Conservation (phyloP, 148 eudicot genomes). For the Heliosperma pusillum region DNA sequence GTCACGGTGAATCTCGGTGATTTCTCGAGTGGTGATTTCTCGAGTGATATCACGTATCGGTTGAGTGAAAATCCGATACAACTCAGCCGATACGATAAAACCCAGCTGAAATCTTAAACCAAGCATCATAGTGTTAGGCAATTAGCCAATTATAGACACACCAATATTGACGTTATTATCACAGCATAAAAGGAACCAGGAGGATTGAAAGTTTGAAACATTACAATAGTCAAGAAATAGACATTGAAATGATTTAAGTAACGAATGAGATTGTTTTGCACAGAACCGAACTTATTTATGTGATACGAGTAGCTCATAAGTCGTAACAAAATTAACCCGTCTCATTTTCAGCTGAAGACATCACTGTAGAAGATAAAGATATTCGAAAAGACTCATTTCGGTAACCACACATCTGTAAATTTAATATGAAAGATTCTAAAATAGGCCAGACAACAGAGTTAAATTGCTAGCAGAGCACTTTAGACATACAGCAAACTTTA, state of each 20-base stretch:
- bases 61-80: too few species aligned
- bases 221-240: not conserved
- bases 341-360: constrained; percentile 13
- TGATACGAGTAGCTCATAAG: not conserved
- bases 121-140: too few species aligned
- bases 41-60: too few species aligned
- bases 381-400: not conserved
- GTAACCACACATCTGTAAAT: not conserved
- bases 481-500: not conserved
- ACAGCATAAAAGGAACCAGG: not conserved
- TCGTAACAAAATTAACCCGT: not conserved
- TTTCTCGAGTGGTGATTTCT: too few species aligned
- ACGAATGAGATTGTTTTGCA: not conserved
- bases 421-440: not conserved
- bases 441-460: not conserved
- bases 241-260: too few species aligned
- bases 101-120: too few species aligned
- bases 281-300: not conserved
- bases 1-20: too few species aligned
- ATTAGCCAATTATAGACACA: too few species aligned
- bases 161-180: too few species aligned
- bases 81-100: too few species aligned
- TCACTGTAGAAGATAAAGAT: not conserved
- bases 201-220: not conserved
- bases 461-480: not conserved